Base-by-base conservation (phyloP, 805 yeast genomes). In the Lachancea thermotolerans region DNA sequence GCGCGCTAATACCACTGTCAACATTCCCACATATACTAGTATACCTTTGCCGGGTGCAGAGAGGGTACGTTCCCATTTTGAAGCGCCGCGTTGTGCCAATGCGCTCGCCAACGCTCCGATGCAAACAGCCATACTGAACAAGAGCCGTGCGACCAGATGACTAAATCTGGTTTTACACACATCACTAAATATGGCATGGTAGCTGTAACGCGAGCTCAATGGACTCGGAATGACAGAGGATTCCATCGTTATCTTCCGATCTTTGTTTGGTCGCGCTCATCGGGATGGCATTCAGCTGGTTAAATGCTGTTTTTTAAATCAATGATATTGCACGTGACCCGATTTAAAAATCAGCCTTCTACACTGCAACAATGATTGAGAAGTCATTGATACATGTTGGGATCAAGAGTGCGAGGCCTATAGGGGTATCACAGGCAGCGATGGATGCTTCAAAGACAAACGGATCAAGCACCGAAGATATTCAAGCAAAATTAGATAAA, bases 111-210 rank as follows among this genome's bases (percentile, higher is more conserved):
- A 10, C 2, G 66, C 16, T 1, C 64, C 52, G 15, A 65, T 49
- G 0, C 55, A 38, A 51, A 68, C 49, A 0, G 69, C 50, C 3
- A 57, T 44, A 9, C 63, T 61, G 30, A 60, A 50, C 9, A 69
- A 53, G 42, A 69, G 57, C 30, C 71, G 61, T 1, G 68, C 55
- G 18, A 58, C 65, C 27, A 70, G 56, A 49, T 66, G 69, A 35
- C 65, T 67, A 41, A 71, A 70, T 33, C 75, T 57, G 1, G 68
- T 58, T 35, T 67, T 61, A 46, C 73, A 69, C 5, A 70, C 57
- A 47, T 68, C 72, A 17, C 70, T 65, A 48, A 71, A 70, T 18
- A 70, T 61, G 10, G 66, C 45, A 42, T 68, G 66, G 49, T 68
- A 69, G 37, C 60, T 64, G 43, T 62, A 68, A 36, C 58, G 54